These are phyloP conservation scores for Porcisia deanei DNA, from an alignment of 208 protist species.

Conservation along the genomic window DNA sequence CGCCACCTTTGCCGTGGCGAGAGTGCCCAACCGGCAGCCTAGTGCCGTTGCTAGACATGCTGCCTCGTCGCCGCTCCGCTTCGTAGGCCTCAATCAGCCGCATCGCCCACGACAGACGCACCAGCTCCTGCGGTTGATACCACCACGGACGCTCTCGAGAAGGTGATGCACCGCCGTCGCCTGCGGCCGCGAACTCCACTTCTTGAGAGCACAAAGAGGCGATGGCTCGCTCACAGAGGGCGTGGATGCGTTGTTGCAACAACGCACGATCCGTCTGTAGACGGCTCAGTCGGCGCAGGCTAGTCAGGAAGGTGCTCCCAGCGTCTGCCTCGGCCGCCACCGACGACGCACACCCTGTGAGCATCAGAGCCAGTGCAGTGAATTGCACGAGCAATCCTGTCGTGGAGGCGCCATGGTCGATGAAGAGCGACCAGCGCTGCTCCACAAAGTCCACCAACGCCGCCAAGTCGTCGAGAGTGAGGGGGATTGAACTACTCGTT, in stretches of 20 bases:
- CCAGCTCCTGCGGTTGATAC: conserved; percentile 31
- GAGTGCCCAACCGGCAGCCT: not conserved
- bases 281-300: conserved; percentile 26
- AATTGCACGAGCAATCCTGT: conserved; percentile 55
- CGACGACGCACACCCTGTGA: conserved; percentile 14
- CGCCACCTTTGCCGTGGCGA: not conserved
- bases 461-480: conserved; percentile 46
- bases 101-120: conserved; percentile 30
- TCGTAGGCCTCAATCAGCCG: conserved; percentile 18
- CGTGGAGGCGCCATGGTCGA: conserved; percentile 32
- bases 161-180: not conserved
- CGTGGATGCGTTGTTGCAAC: conserved; percentile 27
- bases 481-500: not conserved
- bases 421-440: conserved; percentile 37
- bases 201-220: conserved; percentile 12
- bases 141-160: conserved; percentile 23
- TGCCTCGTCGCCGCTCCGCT: not conserved
- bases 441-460: conserved; percentile 47
- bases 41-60: not conserved
- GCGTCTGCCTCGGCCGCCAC: conserved; percentile 16
- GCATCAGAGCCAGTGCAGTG: conserved; percentile 35
- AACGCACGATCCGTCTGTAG: conserved; percentile 36
- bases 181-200: not conserved
- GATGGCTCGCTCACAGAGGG: conserved; percentile 19
- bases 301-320: conserved; percentile 11